phyloP scores from a whole-genome alignment of 805 yeast genomes.

The Saturnispora ahearnii region DNA sequence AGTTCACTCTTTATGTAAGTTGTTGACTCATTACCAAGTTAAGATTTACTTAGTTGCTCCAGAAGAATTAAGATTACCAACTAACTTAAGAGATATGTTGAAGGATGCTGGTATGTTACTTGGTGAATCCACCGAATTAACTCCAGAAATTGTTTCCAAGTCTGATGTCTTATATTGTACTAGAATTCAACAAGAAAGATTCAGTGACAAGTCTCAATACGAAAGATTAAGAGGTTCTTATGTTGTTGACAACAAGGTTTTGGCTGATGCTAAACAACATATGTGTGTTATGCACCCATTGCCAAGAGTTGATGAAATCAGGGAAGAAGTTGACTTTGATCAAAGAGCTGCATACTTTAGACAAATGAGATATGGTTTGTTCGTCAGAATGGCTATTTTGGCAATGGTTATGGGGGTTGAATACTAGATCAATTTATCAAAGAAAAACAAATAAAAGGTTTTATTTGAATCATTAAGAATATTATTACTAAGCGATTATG shows the following conservation, averaged over 20 bases:
- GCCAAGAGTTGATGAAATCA: slow-evolving; percentile 93
- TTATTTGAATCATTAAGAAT: not conserved
- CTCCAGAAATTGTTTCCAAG: slow-evolving; percentile 75
- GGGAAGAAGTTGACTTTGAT: slow-evolving; percentile 97
- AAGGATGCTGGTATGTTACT: slow-evolving; percentile 58
- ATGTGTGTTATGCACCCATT: slow-evolving; percentile 99
- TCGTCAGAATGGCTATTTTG: slow-evolving; percentile 96
- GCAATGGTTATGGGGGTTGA: slow-evolving; percentile 98
- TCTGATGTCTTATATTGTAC: slow-evolving; percentile 97
- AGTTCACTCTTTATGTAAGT: slow-evolving; percentile 88
- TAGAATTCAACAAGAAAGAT: slow-evolving; percentile 96
- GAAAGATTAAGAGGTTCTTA: slow-evolving; percentile 84
- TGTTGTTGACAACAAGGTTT: slow-evolving; percentile 84
- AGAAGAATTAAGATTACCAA: slow-evolving; percentile 76
- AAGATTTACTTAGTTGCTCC: slow-evolving; percentile 90
- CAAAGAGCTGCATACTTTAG: slow-evolving; percentile 99
- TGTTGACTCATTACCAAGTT: slow-evolving; percentile 87
- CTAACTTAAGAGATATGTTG: slow-evolving; percentile 59
- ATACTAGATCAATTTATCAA: slow-evolving; percentile 31
- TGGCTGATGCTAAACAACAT: slow-evolving; percentile 90
- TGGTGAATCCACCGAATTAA: slow-evolving; percentile 64
- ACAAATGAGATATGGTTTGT: slow-evolving; percentile 98
- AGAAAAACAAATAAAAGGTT: not conserved
- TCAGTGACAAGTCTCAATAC: slow-evolving; percentile 64
- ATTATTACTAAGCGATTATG: not conserved